Base-by-base conservation (phyloP, 2,329 filamentous ascomycete genomes). In the Tolypocladium paradoxum region DNA sequence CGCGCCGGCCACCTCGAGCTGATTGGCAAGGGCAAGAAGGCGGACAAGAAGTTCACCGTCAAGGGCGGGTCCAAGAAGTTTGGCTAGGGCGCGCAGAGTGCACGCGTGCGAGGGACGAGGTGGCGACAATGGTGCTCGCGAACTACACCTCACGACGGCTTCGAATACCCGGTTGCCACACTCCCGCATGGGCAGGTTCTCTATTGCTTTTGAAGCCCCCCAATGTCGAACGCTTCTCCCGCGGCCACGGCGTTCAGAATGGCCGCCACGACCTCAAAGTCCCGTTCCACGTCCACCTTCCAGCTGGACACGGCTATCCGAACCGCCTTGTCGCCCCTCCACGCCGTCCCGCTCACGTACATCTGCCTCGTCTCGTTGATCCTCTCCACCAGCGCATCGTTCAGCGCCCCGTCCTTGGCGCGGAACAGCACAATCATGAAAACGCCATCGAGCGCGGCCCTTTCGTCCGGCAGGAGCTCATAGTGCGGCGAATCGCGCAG, bases 271-370 rank as follows among this genome's bases (percentile, higher is more conserved):
- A 89, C 66, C 22, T 69, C 70, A 55, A 85, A 70, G 64, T 95
- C 90, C 55, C 77, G 76, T 48, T 83, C 75, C 0, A 84, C 76
- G 62, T 91, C 77, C 2, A 88, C 85, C 67, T 81, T 81, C 89
- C 90, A 96, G 63, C 88, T 96, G 38, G 87, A 86, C 43, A 96
- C 82, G 0, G 92, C 91, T 60, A 96, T 81, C n/a, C 92, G 78
- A 56, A 84, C 86, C 9, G 91, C 91, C 53, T 84, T 79, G 53
- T 75, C 71, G 0, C 86, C 87, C 43, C 82, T 74, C 90, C 90
- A 96, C 47, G 70, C 76, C 14, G 89, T 95, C 0, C 88, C 88
- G 55, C 87, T 90, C 6, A 95, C 86, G 63, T 91, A 96, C 62
- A 96, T 85, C 62, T 81, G 81, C 40, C 83, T 78, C 1, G 81